These are phyloP conservation scores for Pyrus bretschneideri DNA, from an alignment of 306 rosid genomes.

Conservation along the genomic window DNA sequence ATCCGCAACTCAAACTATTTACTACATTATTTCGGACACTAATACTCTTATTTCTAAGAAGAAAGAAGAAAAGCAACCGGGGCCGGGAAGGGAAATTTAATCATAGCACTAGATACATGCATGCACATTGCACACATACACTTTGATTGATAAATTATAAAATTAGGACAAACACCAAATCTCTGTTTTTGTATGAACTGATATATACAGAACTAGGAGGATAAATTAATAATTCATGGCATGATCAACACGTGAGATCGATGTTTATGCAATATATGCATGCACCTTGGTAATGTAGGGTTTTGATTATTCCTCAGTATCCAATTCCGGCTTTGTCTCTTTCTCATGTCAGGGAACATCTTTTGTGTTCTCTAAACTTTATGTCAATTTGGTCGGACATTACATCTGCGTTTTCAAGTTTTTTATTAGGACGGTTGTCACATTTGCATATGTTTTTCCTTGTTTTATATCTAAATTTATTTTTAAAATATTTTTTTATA, in stretches of 20 bases:
- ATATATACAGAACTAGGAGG: not conserved
- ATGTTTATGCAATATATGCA: not conserved
- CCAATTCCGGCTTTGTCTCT: not conserved
- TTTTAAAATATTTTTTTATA: not conserved
- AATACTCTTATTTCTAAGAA: not conserved
- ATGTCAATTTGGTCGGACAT: constrained; percentile 4
- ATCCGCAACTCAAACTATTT: no score
- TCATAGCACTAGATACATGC: not conserved
- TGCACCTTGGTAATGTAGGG: constrained; percentile 4
- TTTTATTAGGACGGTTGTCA: not conserved
- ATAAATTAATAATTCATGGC: not conserved
- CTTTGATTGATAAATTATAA: not conserved
- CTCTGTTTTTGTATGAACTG: not conserved
- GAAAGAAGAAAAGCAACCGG: not conserved
- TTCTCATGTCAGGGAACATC: not conserved
- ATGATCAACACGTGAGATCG: not conserved
- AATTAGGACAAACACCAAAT: not conserved
- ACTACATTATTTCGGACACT: no score
- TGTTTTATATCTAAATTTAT: not conserved
- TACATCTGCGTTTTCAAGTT: not conserved
- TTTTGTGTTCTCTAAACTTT: constrained; percentile 2
- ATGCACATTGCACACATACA: not conserved
- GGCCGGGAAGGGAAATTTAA: not conserved
- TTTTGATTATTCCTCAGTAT: not conserved
- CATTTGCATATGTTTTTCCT: not conserved